Evolutionary conservation across 208 protist genomes (phyloP).

Genomic region (Herpetomonas tarakana): DNA sequence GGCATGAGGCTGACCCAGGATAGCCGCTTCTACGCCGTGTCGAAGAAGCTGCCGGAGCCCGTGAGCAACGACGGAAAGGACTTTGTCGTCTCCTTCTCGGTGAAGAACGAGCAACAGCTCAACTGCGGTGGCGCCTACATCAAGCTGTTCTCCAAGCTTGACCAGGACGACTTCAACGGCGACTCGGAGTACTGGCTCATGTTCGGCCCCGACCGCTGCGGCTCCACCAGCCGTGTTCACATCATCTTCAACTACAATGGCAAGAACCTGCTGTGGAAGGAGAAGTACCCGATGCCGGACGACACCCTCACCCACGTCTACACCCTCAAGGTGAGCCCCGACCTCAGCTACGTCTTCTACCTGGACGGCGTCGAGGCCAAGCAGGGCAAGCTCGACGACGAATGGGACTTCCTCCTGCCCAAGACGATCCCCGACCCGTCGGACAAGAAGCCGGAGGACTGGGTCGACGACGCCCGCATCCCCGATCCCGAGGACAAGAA

Average conservation of each 20-base stretch:
- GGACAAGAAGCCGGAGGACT: conserved; percentile 91
- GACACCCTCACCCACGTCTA: conserved; percentile 94
- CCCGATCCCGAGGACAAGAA: conserved; percentile 88
- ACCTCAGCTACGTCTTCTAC: conserved; percentile 92
- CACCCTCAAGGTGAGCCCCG: conserved; percentile 85
- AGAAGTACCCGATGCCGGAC: conserved; percentile 28
- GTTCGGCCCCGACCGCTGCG: conserved; percentile 96
- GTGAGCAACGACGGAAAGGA: conserved; percentile 84
- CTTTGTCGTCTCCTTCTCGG: conserved; percentile 91
- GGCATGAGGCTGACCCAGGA: conserved; percentile 88
- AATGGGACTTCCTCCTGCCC: conserved; percentile 89
- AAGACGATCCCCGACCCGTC: conserved; percentile 84
- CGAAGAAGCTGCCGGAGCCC: conserved; percentile 62
- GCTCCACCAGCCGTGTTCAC: conserved; percentile 76
- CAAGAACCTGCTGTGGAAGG: conserved; percentile 88
- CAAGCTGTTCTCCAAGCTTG: conserved; percentile 86
- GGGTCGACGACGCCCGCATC: conserved; percentile 79
- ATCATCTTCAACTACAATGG: conserved; percentile 95
- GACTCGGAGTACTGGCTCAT: conserved; percentile 93
- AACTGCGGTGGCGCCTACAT: conserved; percentile 94
- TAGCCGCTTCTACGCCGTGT: conserved; percentile 84
- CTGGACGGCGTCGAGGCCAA: conserved; percentile 75
- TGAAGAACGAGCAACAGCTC: conserved; percentile 89
- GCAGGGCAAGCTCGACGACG: conserved; percentile 70
- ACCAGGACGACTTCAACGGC: conserved; percentile 79